Evolutionary conservation across 495 filamentous ascomycete species (phyloP), one percentile per base, ranked within the genome.

Genomic region (Extremus antarcticus): DNA sequence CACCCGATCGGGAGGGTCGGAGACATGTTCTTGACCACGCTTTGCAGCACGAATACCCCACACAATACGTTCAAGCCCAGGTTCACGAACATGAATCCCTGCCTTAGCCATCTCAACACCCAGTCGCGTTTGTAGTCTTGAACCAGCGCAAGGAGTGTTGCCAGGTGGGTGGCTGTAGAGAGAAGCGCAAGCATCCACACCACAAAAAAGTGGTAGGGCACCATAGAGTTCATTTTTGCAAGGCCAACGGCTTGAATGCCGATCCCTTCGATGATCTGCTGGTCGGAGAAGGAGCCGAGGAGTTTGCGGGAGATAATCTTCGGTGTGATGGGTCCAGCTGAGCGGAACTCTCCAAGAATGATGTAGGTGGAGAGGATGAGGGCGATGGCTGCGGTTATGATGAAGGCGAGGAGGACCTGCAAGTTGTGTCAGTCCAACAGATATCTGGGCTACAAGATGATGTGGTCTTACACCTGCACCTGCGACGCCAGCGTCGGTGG

Each of bases 191-290:
- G 70, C 70, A 80, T 78, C 78, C 79, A 82, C 51, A 82, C 70
- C 49, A 81, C 68, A 67, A 82, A 81, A 68, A 81, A 80, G 64
- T 82, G 79, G 67, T 82, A 82, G 0, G 76, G 71, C 10, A 76
- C 67, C 57, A 82, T 70, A n/a, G 68, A 65, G 20, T 68, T 41
- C 21, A 72, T 67, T 60, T 76, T 75, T 0, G 71, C 71, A 0
- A 82, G 70, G 9, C 73, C 79, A 38, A 81, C 70, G 60, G 64
- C 60, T 61, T 78, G 79, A 59, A 82, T 74, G 20, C 76, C 77
- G 68, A 82, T 80, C 45, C 78, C 79, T 1, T 76, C 76, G 25
- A 81, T 67, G 68, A 82, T 77, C 66, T 81, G 79, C 62, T 80
- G 77, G 67, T 82, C 79, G 25, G 73, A 76, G 70, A 79, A 77